Base-by-base conservation (phyloP, 2,329 filamentous ascomycete species). In the Hyphodiscus sp. region DNA sequence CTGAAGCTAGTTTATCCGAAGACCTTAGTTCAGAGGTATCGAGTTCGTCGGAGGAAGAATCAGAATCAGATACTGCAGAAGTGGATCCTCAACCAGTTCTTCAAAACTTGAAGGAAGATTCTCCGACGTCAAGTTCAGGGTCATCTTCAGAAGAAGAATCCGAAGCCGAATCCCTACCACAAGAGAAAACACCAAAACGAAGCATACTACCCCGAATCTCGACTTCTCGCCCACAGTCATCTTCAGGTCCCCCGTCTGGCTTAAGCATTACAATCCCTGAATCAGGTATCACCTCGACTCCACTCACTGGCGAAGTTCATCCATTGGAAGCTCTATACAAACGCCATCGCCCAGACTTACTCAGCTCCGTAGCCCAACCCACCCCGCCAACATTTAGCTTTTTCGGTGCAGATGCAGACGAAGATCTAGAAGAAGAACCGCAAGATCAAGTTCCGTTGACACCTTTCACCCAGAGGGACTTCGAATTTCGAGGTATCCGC, bases 261-360 rank as follows among this genome's bases (percentile, higher is more conserved):
- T 69, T 85, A 44, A 77, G 74, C 23, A 80, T 84, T 67, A 77
- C 76, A 62, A 67, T 67, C 45, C 64, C 66, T 11, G 50, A 52
- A 19, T 56, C 61, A 47, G 80, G 81, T 52, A 77, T 10, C 7
- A 23, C 77, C 16, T 71, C 68, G 20, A 75, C 19, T 57, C 70
- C 51, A 74, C 74, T 6, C 73, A 57, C 67, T 2, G 60, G 69
- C 49, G 49, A 50, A 33, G 74, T 96, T 0, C 92, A 97, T 62
- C 92, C 94, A 0, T 78, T 97, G 1, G 91, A 97, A 73, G 90
- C 90, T 0, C 79, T 97, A 2, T 99, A 95, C 77, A 97, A 96
- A 72, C 82, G 82, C 4, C 71, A 81, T 0, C 78, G 81, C 69
- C 74, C 30, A 69, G 49, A 69, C 52, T 38, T 68, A 58, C 59